Evolutionary conservation across 257 asterid genomes (phyloP).

Genomic region (Solanum pinnatisectum): DNA sequence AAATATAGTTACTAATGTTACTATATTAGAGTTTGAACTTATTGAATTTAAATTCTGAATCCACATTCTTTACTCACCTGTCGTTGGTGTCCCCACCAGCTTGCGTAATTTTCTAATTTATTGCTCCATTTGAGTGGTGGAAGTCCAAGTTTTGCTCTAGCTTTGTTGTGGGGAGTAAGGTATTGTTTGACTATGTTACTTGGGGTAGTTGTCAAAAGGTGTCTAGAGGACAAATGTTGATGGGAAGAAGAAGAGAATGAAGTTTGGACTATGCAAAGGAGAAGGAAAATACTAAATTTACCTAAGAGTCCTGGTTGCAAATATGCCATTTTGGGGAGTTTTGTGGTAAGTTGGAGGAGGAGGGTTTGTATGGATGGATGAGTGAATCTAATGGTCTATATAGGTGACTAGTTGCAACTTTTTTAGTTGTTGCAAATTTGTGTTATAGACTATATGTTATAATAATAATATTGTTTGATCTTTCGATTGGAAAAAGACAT

Average conservation of each 20-base stretch:
- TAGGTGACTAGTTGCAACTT: background rate
- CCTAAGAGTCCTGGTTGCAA: background rate
- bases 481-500: background rate
- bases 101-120: conserved; percentile 5
- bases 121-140: conserved; percentile 11
- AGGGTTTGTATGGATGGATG: background rate
- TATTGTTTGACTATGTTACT: background rate
- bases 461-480: background rate
- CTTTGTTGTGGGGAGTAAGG: conserved; percentile 5
- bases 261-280: background rate
- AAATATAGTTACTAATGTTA: background rate
- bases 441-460: background rate
- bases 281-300: background rate
- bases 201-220: background rate
- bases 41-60: background rate
- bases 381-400: background rate
- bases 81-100: conserved; percentile 2
- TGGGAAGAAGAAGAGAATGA: background rate
- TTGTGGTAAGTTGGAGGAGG: background rate
- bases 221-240: background rate
- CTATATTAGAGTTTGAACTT: background rate
- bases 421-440: background rate
- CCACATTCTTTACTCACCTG: background rate
- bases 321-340: background rate
- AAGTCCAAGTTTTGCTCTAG: conserved; percentile 7